Base-by-base conservation (phyloP, 1,139 yeast genomes). In the Hansenula sp. region DNA sequence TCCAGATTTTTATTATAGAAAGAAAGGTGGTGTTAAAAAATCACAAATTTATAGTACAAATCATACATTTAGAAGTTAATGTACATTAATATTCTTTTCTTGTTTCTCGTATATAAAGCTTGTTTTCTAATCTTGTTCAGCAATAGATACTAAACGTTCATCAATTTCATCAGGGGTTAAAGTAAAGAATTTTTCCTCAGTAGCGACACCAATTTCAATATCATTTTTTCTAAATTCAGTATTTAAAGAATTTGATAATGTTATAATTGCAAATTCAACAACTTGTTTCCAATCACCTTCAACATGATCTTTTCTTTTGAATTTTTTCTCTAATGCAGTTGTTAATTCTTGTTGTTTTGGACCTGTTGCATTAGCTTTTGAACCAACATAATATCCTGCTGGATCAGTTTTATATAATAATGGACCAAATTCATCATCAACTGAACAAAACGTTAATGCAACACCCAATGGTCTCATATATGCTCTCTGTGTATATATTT, bases 391-490 rank as follows among this genome's bases (percentile, higher is more conserved):
- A 66, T 92, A 92, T 6, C 98, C 98, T 11, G 98, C 97, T 22
- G 98, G 98, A 64, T 92, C 98, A 53, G 95, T 83, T 68, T 92
- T 92, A 69, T 77, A 88, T 48, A 92, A 73, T 56, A 81, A 79
- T n/a, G 98, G 96, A 0, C 97, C 98, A 46, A 70, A 64, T 60
- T 82, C 92, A 57, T 86, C 96, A 62, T 90, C 97, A 44, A 84
- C 82, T 37, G 94, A 81, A 46, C 90, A 76, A 57, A 92, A 84
- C 19, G 97, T 89, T 57, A 89, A 74, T 24, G 96, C 88, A 42
- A 89, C 96, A 30, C 97, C 97, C 51, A 90, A 72, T 22, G 98
- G 98, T 64, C 98, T 79, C 97, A 92, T 92, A 64, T 92, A 92
- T n/a, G 98, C 98, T 60, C 97, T 77, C 66, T 92, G 98, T 34